Evolutionary conservation across 2,329 filamentous ascomycete species (phyloP), one percentile per base, ranked within the genome.

Genomic region (Colletotrichum lupini): DNA sequence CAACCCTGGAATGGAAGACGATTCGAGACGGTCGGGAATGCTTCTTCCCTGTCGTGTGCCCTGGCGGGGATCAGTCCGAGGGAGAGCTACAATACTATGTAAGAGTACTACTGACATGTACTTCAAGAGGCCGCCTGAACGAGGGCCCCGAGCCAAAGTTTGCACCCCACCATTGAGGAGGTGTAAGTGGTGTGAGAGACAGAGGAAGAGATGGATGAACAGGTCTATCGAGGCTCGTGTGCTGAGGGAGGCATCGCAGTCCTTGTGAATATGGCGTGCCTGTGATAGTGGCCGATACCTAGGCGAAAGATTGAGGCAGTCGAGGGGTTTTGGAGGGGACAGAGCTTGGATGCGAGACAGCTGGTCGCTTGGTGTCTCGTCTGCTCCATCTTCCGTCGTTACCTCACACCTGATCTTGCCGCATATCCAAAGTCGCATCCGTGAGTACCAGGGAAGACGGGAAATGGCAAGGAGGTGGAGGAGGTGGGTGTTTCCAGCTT

Each of bases 11-110:
- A 66, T 71, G 67, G 35, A 59, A 24, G 67, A 49, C 56, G 32
- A 71, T 73, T 66, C 67, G 71, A 73, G 71, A 73, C 71, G 67
- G 60, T 22, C 46, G 58, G 67, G 56, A 73, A 66, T 71, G 71
- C 60, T 71, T 66, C 67, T 73, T 71, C 71, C 71, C 67, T 73
- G 71, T 61, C 35, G 32, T 35, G 22, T 52, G 60, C 55, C 60
- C 60, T 65, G 35, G 35, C 67, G 67, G 71, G 67, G 49, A 61
- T 65, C 55, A 37, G 61, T 64, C 67, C 56, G 71, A 73, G 35
- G 19, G 42, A 70, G 49, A 71, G 61, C 46, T 66, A 35, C 49
- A 61, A 12, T 16, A 28, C 14, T 42, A 19, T 19, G 37, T 42
- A 19, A 53, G 32, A 32, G 32, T 16, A 62, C n/a, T n/a, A 62